These are phyloP conservation scores for Chamaecyparis obtusa DNA, from an alignment of 75 land plant species.

Conservation along the genomic window DNA sequence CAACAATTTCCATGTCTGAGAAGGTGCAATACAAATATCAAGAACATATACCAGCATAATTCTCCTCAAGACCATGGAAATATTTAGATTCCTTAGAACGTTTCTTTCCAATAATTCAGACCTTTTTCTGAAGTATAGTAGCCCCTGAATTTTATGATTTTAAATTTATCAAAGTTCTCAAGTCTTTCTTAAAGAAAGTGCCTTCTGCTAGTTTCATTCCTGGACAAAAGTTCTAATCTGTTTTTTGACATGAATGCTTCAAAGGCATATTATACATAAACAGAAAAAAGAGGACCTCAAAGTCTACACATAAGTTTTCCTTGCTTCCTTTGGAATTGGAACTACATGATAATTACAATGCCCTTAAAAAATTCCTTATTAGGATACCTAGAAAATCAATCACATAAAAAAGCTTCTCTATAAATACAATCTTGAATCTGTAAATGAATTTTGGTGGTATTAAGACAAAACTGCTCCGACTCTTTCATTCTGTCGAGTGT, in stretches of 20 bases:
- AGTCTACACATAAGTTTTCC: not conserved
- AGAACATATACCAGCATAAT: not conserved
- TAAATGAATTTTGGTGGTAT: not conserved
- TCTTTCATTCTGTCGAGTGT: not conserved
- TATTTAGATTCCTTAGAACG: not conserved
- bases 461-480: constrained; percentile 13
- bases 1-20: not conserved
- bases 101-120: not conserved
- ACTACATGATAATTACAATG: not conserved
- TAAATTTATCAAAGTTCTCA: not conserved
- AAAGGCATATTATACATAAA: not conserved
- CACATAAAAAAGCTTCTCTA: not conserved
- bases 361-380: not conserved
- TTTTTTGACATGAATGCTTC: not conserved
- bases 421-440: not conserved
- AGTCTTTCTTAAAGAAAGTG: not conserved
- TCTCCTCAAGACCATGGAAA: not conserved
- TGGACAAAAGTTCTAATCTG: not conserved
- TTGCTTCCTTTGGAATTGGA: not conserved
- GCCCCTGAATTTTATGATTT: not conserved
- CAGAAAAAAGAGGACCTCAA: not conserved
- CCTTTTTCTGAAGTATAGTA: not conserved
- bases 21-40: not conserved
- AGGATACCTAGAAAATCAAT: not conserved
- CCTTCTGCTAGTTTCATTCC: not conserved